A percentile compares a stretch with the other conserved stretches of the same genome.
Evolutionary conservation across 345 rosid genomes (phyloP).

Genomic region (Brassica nigra): DNA sequence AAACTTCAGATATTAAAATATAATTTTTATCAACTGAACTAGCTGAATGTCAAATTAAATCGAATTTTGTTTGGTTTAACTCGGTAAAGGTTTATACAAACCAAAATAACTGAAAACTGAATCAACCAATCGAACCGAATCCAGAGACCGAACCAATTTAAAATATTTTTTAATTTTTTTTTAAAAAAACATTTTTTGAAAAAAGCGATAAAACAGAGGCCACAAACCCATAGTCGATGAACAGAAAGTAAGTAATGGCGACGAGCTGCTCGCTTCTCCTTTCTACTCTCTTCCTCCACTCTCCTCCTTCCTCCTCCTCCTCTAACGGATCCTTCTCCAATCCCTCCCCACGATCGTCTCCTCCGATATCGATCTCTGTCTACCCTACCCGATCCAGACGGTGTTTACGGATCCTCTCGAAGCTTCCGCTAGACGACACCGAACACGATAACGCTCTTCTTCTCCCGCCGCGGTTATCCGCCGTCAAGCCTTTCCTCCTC

Average conservation of each 20-base stretch:
- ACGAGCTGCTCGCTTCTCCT: constrained; percentile 52
- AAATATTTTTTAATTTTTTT: background rate
- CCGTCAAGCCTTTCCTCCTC: constrained; percentile 53
- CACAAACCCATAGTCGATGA: constrained; percentile 40
- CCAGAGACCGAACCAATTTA: background rate
- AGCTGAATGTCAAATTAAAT: background rate
- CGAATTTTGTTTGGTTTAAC: background rate
- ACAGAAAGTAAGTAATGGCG: constrained; percentile 49
- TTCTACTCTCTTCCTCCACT: constrained; percentile 49
- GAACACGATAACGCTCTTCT: background rate
- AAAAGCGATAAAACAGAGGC: constrained; percentile 34
- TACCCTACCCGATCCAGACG: constrained; percentile 28
- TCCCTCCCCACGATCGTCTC: constrained; percentile 13
- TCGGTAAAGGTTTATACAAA: background rate
- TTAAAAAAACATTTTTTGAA: background rate
- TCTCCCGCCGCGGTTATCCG: constrained; percentile 20
- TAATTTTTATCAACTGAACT: background rate
- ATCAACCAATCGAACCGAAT: background rate
- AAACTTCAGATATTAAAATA: background rate
- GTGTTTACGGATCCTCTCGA: constrained; percentile 26
- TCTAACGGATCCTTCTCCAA: constrained; percentile 38
- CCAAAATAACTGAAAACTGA: background rate
- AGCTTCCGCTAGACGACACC: constrained; percentile 33
- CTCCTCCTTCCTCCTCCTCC: constrained; percentile 35
- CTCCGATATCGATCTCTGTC: constrained; percentile 23